Conservation (phyloP, 495 filamentous ascomycete species). For the Aspergillus baeticus region DNA sequence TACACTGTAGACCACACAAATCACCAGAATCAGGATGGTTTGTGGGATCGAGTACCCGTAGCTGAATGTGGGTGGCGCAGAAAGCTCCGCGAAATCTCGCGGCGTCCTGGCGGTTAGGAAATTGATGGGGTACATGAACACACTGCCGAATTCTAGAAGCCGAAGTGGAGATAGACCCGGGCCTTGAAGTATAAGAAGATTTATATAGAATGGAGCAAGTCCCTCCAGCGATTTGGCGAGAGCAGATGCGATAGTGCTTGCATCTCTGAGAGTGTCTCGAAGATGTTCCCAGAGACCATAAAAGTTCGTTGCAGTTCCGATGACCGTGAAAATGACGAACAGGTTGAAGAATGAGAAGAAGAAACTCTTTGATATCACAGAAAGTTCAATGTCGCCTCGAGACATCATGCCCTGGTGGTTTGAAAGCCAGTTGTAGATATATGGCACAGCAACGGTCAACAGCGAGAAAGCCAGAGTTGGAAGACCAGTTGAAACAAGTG, state of each 20-base stretch:
- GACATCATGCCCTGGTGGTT: conserved; percentile 92
- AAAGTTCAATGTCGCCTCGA: conserved; percentile 90
- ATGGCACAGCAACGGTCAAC: conserved; percentile 85
- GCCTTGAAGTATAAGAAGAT: conserved; percentile 91
- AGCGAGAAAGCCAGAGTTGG: conserved; percentile 82
- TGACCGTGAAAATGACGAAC: conserved; percentile 90
- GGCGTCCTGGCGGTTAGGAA: conserved; percentile 82
- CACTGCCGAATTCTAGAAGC: conserved; percentile 84
- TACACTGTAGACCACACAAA: conserved; percentile 92
- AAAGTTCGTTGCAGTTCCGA: conserved; percentile 74
- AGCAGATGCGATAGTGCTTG: conserved; percentile 70
- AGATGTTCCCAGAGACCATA: conserved; percentile 68
- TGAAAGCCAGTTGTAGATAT: conserved; percentile 91
- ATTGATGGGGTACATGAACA: conserved; percentile 79
- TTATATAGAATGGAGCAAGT: conserved; percentile 83
- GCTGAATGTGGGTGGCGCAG: conserved; percentile 82
- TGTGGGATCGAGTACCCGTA: conserved; percentile 96
- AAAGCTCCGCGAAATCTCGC: conserved; percentile 82
- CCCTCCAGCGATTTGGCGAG: conserved; percentile 73
- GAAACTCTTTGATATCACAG: conserved; percentile 96
- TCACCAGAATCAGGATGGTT: conserved; percentile 84
- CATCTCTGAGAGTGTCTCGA: conserved; percentile 71
- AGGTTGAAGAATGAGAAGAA: conserved; percentile 99
- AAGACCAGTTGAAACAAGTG: conserved; percentile 82
- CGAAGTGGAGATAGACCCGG: conserved; percentile 91